Evolutionary conservation across 352 stramenopile genomes (phyloP).

Genomic region (Pythium dissotocum): DNA sequence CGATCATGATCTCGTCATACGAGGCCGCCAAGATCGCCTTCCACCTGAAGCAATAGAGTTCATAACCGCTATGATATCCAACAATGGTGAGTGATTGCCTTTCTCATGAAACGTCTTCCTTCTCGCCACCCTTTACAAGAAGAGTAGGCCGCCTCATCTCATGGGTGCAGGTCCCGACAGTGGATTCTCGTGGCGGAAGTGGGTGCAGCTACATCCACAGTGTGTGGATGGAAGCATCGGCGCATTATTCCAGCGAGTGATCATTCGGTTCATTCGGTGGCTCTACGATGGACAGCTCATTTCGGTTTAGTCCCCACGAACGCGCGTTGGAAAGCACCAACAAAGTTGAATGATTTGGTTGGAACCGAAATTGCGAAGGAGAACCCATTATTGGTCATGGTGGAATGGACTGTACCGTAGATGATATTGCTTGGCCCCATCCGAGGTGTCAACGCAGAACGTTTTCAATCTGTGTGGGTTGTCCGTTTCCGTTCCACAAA

Average conservation of each 20-base stretch:
- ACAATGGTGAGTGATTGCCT: no score
- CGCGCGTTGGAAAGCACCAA: background rate
- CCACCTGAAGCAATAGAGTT: conserved; percentile 28
- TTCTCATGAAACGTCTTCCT: background rate
- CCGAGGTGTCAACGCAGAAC: background rate
- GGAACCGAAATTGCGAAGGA: background rate
- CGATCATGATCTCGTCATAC: conserved; percentile 82
- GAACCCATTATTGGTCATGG: background rate
- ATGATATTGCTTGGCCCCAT: background rate
- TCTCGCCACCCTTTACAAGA: background rate
- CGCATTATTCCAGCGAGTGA: background rate
- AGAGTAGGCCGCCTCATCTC: background rate
- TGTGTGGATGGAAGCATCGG: background rate
- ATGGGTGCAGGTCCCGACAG: background rate
- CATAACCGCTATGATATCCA: background rate
- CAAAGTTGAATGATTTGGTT: background rate
- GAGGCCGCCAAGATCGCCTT: conserved; percentile 68
- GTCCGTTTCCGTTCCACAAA: background rate
- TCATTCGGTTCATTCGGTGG: background rate
- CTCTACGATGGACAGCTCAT: background rate
- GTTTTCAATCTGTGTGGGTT: background rate
- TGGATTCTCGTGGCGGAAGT: background rate
- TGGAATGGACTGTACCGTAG: no score
- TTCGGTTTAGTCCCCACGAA: background rate
- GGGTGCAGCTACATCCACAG: background rate